A percentile compares a stretch with the other conserved stretches of the same genome.
Conservation (phyloP, 495 filamentous ascomycete genomes). For the Aspergillus mulundensis region DNA sequence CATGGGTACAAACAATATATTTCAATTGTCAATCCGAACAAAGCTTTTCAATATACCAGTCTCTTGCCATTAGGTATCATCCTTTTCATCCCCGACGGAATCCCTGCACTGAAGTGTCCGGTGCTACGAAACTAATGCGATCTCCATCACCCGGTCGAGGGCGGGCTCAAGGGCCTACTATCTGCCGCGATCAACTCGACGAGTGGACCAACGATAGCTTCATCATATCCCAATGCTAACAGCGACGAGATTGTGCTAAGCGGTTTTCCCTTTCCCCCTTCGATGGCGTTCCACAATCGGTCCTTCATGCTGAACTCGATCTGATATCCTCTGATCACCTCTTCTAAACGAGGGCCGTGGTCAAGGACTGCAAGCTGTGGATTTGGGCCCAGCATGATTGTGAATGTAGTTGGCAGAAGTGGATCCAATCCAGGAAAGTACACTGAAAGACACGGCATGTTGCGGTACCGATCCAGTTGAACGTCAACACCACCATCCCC, state of each 20-base stretch:
- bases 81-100: too few relatives aligned
- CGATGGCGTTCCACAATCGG: slow-evolving; percentile 31
- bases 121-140: too few relatives aligned
- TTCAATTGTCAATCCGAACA: too few relatives aligned
- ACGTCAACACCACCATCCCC: slow-evolving; percentile 18
- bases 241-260: slow-evolving; percentile 30
- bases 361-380: slow-evolving; percentile 33
- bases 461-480: slow-evolving; percentile 19
- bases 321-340: slow-evolving; percentile 39
- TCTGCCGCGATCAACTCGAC: slow-evolving; percentile 45
- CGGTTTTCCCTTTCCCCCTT: slow-evolving; percentile 6
- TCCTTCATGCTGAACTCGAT: slow-evolving; percentile 40
- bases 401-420: background rate
- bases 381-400: slow-evolving; percentile 29
- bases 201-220: slow-evolving; percentile 33
- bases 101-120: too few relatives aligned
- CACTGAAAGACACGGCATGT: slow-evolving; percentile 1
- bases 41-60: too few relatives aligned
- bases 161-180: background rate
- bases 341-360: slow-evolving; percentile 19
- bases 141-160: too few relatives aligned
- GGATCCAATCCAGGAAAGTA: slow-evolving; percentile 19
- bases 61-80: too few relatives aligned
- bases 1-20: too few relatives aligned
- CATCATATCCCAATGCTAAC: slow-evolving; percentile 27